phyloP scores from a whole-genome alignment of 2,329 filamentous ascomycete species.

The Beauveria pseudobassiana region DNA sequence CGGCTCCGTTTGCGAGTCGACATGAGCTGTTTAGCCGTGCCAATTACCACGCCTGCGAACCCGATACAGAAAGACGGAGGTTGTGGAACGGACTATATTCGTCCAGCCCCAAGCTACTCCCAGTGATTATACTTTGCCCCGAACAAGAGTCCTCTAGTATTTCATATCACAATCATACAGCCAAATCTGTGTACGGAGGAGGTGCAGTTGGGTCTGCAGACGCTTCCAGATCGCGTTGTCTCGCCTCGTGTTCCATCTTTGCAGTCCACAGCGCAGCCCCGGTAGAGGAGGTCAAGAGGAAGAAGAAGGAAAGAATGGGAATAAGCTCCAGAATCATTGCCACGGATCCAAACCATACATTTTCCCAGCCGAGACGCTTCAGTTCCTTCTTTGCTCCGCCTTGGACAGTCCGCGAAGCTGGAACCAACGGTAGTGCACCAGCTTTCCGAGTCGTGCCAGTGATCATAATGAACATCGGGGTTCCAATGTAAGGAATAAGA shows the following conservation, averaged over 20 bases:
- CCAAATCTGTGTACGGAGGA: conserved; percentile 10
- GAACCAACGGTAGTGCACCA: conserved; percentile 89
- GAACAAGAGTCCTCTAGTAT: no score
- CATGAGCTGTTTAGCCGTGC: neutral
- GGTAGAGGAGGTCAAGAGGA: conserved; percentile 77
- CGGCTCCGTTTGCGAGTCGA: neutral
- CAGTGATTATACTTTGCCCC: no score
- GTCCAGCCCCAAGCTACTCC: neutral
- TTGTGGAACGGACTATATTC: neutral
- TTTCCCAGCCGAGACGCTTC: conserved; percentile 64
- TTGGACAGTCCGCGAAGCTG: conserved; percentile 68
- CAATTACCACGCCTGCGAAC: neutral
- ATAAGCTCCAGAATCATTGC: conserved; percentile 82
- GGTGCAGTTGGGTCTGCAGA: neutral
- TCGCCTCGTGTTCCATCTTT: conserved; percentile 58
- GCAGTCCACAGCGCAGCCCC: conserved; percentile 84
- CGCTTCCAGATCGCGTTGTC: conserved; percentile 13
- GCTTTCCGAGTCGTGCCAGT: conserved; percentile 82
- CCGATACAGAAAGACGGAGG: neutral
- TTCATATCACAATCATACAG: neutral
- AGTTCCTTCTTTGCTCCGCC: conserved; percentile 64
- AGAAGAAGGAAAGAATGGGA: conserved; percentile 87
- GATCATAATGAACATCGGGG: conserved; percentile 77
- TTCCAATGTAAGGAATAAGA: conserved; percentile 75
- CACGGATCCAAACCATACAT: conserved; percentile 87